Base-by-base conservation (phyloP, 139 green algal species). In the Picochlorum sp. region DNA sequence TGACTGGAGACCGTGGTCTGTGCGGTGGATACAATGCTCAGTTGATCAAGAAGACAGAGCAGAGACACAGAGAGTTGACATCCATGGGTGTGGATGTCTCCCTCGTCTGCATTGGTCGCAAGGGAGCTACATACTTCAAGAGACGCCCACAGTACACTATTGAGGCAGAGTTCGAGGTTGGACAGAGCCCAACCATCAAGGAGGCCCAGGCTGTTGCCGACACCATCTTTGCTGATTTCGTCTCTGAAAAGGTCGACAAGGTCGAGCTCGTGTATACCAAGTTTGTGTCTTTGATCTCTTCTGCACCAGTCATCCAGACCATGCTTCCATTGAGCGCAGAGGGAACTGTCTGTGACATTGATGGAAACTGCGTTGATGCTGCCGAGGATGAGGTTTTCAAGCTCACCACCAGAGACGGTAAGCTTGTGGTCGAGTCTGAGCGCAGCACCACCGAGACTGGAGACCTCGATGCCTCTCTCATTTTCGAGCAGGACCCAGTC, bases 11-110 rank as follows among this genome's bases (percentile, higher is more conserved):
- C 81, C 89, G 94, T 51, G 94, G 94, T 73, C 86, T 99, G 54
- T 99, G 94, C 86, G 94, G 94, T 66, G 94, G 94, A 58, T 99
- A 96, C 90, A 99, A 99, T 85, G 95, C 92, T 80, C 89, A 88
- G 59, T 75, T 95, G 64, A 90, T 97, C 74, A 69, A 78, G 72
- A 76, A 94, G 87, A 72, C 77, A 11, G 94, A 98, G 89, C 1
- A 68, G 30, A 85, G 94, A 20, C 66, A 81, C 58, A 60, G 38
- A n/a, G 90, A 99, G 87, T 87, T 99, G 44, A 74, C 51, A 24
- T 69, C 59, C 10, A 68, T 95, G 70, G 94, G 94, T 26, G 65
- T 99, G 9, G 74, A 82, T 13, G 87, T 90, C 41, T 86, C 87
- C 56, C 49, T 97, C 14, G 71, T 97, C 49, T 77, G 69, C 52